Evolutionary conservation across 2,329 filamentous ascomycete species (phyloP), one percentile per base, ranked within the genome.

Genomic region (Diaporthe sp.): DNA sequence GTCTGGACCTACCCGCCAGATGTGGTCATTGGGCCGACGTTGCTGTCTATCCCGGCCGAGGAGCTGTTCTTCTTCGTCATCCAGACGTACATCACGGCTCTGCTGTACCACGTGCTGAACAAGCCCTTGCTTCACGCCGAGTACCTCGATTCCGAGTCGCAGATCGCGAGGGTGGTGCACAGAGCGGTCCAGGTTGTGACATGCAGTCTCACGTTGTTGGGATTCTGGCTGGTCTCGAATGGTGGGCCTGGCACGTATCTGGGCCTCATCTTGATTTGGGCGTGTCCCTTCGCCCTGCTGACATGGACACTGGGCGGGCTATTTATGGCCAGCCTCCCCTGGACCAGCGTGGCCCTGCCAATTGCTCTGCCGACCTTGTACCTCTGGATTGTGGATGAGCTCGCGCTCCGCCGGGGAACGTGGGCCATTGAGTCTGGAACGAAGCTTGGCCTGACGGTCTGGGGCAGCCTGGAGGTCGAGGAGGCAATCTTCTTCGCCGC

Each of bases 21-120:
- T 79, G 93, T 90, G 28, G 89, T 95, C 44, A 80, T 93, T 49
- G 94, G 93, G 0, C 87, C 87, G 0, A 92, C 87, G 1, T 81
- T 94, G 22, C 90, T 90, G 79, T 85, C 86, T n/a, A 93, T 95
- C 25, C 93, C 94, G 0, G 82, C 88, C 6, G 94, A 95, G 80
- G 93, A 95, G 81, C 83, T 95, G 6, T 95, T 95, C 84, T 95
- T 95, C 87, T 95, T 95, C 81, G 84, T 94, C 28, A 90, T 95
- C 34, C 94, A 95, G 83, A 95, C 93, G 1, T 95, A 94, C 82
- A 94, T 91, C 80, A 94, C 93, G 0, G 88, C 90, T 0, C 83
- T 94, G 68, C 81, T 95, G 12, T 95, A 95, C 79, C 86, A 94
- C 13, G 83, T 94, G 1, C 82, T 92, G 28, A 94, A 89, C 83